A percentile compares a stretch with the other conserved stretches of the same genome.
Evolutionary conservation across 306 rosid species (phyloP).

Genomic region (Prosopis cineraria): DNA sequence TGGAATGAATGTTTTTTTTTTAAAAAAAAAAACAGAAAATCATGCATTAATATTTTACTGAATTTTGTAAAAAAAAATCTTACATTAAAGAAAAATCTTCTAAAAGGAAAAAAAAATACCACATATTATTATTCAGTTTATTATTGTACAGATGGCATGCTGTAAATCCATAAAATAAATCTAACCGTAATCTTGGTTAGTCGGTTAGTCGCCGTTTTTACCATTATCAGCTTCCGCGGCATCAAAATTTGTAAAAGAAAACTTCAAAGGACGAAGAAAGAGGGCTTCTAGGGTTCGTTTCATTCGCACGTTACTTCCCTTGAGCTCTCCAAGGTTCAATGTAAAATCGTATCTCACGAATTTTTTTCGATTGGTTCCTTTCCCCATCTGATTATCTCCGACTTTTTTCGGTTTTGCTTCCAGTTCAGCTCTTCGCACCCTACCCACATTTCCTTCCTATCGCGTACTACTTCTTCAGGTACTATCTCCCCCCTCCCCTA

Average conservation of each 20-base stretch:
- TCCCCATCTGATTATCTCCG: neutral
- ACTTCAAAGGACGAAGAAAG: neutral
- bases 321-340: neutral
- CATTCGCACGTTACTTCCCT: neutral
- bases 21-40: no score
- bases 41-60: no score
- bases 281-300: constrained; percentile 16
- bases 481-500: neutral
- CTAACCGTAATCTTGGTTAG: neutral
- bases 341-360: neutral
- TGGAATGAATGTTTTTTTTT: no score
- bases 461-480: constrained; percentile 18
- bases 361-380: neutral
- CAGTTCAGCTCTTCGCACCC: neutral
- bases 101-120: no score
- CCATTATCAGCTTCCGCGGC: neutral
- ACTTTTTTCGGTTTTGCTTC: neutral
- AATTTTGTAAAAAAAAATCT: no score
- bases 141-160: neutral
- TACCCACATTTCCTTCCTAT: neutral
- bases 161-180: neutral
- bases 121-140: neutral
- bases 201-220: neutral
- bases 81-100: no score
- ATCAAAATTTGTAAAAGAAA: neutral